These are phyloP conservation scores for Xylaria hypoxylon DNA, from an alignment of 2,329 filamentous ascomycete species.

Conservation along the genomic window DNA sequence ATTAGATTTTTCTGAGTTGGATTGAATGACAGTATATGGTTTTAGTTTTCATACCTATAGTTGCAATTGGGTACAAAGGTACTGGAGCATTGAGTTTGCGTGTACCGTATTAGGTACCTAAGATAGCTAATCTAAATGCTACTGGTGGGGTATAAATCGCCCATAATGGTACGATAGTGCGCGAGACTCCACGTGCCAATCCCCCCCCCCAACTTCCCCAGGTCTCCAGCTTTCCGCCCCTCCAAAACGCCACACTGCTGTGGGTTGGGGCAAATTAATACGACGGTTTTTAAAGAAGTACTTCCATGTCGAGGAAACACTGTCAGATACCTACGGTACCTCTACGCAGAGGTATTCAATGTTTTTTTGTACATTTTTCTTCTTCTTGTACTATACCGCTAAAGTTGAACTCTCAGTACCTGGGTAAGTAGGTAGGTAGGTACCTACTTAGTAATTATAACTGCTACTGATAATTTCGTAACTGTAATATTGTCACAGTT, in stretches of 20 bases:
- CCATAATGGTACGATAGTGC: not conserved
- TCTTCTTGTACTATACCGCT: too few species aligned
- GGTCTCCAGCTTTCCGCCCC: too few species aligned
- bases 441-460: too few species aligned
- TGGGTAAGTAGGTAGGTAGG: too few species aligned
- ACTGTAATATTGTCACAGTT: too few species aligned
- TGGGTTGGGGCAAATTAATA: not conserved
- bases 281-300: too few species aligned
- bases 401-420: too few species aligned
- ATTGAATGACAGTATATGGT: not conserved
- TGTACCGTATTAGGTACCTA: not conserved
- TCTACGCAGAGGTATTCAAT: too few species aligned
- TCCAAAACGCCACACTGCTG: not conserved
- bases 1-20: not conserved
- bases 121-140: not conserved
- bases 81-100: not conserved
- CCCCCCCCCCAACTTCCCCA: not conserved
- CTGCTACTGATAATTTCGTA: too few species aligned
- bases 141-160: not conserved
- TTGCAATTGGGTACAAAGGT: not conserved
- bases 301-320: too few species aligned
- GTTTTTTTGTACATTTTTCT: not conserved
- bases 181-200: slow-evolving; percentile 6
- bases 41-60: not conserved
- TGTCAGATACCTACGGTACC: too few species aligned